A percentile compares a stretch with the other conserved stretches of the same genome.
phyloP scores from a whole-genome alignment of 2,329 filamentous ascomycete genomes.

The Fusarium coicis region DNA sequence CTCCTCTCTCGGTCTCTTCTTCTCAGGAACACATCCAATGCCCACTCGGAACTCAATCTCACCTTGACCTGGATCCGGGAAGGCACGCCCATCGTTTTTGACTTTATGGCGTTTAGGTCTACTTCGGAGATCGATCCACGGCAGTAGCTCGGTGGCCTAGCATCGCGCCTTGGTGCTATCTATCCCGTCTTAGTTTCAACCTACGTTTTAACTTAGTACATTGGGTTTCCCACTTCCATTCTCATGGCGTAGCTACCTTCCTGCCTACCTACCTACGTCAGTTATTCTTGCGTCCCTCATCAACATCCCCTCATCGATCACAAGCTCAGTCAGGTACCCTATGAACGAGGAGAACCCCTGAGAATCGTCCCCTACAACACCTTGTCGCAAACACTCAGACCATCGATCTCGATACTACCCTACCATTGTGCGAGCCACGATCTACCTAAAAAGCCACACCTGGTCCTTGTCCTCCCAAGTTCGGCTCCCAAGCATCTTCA shows the following conservation, averaged over 20 bases:
- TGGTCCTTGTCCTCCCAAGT: conserved; percentile 31
- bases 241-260: conserved; percentile 1
- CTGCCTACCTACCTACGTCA: not conserved
- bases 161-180: conserved; percentile 33
- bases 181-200: conserved; percentile 25
- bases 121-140: conserved; percentile 14
- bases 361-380: not conserved
- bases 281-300: conserved; percentile 26
- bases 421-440: conserved; percentile 17
- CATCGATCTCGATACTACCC: not conserved
- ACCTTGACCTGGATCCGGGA: not conserved
- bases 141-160: conserved; percentile 20
- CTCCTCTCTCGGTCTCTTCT: not conserved
- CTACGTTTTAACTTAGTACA: conserved; percentile 4
- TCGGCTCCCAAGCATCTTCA: conserved; percentile 13
- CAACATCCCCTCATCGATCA: conserved; percentile 18
- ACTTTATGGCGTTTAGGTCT: conserved; percentile 2
- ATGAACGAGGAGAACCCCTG: not conserved
- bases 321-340: not conserved
- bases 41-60: not conserved
- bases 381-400: not conserved
- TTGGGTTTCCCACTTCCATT: conserved; percentile 23
- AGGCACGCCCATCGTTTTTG: conserved; percentile 12
- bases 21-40: not conserved
- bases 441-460: conserved; percentile 21